Base-by-base conservation (phyloP, 352 stramenopile species). In the Globisporangium splendens region DNA sequence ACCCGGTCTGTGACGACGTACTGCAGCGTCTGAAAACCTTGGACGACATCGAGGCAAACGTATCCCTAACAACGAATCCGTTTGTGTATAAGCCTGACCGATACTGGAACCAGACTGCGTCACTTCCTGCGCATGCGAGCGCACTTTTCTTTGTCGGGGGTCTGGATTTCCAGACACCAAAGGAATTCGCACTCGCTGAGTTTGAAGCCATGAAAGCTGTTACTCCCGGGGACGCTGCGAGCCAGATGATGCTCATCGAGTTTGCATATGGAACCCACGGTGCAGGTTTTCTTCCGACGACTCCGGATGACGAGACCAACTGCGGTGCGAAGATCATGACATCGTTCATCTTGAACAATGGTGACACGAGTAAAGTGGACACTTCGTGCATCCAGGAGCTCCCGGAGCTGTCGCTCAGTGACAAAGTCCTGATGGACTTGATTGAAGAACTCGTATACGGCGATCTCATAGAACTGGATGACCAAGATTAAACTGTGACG, bases 101-200 rank as follows among this genome's bases (percentile, higher is more conserved):
- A 46, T 75, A 75, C 65, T 70, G 41, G 21, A 48, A 65, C 46
- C 51, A 55, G 20, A 61, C 62, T 2, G 48, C 66, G 0, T 43
- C 46, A 22, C 52, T 80, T 13, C 43, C 65, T 2, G 38, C 55
- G 3, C 20, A 59, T 35, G 48, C 61, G 11, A 68, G 59, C 14
- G 66, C 66, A 4, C 21, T 80, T 11, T 18, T 77, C 10, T 24
- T 77, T 38, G 72, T 60, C 38, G 64, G 70, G 13, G 54, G 47
- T 3, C 24, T 75, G 43, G 70, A 79, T 51, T 64, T 66, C 8
- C n/a, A 17, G 21, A 57, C 51, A 7, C 38, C 24, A 22, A 57
- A 39, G 7, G 42, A 47, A 18, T 13, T n/a, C 14, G 38, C 35
- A 2, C 18, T 22, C 6, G 28, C 43, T 12, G 46, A 72, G 44